Evolutionary conservation across 305 asterid genomes (phyloP), one percentile per base, ranked within the genome.

Genomic region (Fraxinus dipetala): DNA sequence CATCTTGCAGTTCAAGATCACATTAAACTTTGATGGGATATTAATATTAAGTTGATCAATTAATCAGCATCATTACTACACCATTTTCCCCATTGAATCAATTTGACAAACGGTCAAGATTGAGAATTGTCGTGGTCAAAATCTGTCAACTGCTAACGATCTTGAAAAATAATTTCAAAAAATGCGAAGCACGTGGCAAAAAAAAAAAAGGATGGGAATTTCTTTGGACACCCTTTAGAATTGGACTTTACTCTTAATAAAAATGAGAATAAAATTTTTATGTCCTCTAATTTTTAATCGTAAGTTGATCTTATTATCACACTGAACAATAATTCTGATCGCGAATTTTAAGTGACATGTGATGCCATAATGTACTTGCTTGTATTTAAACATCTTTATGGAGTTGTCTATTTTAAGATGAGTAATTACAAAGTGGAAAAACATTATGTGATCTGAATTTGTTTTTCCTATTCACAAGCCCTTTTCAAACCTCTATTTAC

Each of bases 401-500:
- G 22, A 69, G 36, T 69, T 4, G 10, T 69, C 38, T 28, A 30
- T 11, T 69, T 69, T 69, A 28, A 69, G 38, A 4, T 13, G 32
- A 4, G 10, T 69, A 69, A 30, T 69, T 30, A 69, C 36, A 69
- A 69, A 69, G 32, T 67, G 74, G 74, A 28, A 67, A 67, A 67
- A 67, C 74, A 67, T 28, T 28, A 11, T 67, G 36, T 28, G 7
- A 67, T 11, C 74, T 28, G 24, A 31, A 30, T 30, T 30, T 69
- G 20, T 6, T 69, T 30, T 69, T 30, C 38, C 75, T 30, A 69
- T 31, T 30, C 40, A 28, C 22, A 30, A 69, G 20, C 75, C 75
- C 75, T 69, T 69, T 69, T 69, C 75, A 69, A 69, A 30, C 22
- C 38, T 30, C 75, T 30, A 69, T 30, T 69, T 69, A 69, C 75